Evolutionary conservation across 83 land plant genomes (phyloP).

Genomic region (Picea abies): DNA sequence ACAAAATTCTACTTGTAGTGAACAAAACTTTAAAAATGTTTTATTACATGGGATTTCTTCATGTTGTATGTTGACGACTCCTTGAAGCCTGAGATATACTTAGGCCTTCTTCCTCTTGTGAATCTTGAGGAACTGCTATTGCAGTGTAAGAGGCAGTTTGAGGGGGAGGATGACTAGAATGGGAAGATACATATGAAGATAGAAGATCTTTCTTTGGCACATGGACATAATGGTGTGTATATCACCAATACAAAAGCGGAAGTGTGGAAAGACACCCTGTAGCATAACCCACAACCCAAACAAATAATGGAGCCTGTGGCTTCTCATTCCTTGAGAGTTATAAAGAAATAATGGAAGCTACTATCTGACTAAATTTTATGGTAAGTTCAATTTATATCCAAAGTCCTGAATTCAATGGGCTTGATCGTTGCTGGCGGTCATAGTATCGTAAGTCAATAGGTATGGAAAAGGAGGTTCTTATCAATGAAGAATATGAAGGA

Average conservation of each 20-base stretch:
- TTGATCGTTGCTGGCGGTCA: too few species aligned
- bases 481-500: constrained; percentile 19
- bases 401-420: too few species aligned
- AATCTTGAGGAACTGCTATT: neutral
- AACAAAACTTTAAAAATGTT: neutral
- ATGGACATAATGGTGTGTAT: constrained; percentile 19
- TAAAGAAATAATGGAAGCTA: constrained; percentile 65
- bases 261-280: constrained; percentile 70
- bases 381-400: too few species aligned
- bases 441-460: neutral
- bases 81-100: constrained; percentile 11
- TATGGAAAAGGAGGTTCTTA: constrained; percentile 32
- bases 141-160: neutral
- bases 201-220: too few species aligned
- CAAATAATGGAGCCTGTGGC: constrained; percentile 59
- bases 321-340: constrained; percentile 65
- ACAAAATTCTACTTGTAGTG: neutral
- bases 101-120: neutral
- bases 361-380: neutral
- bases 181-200: too few species aligned
- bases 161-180: constrained; percentile 16
- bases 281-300: constrained; percentile 16
- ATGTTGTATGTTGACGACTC: neutral
- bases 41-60: constrained; percentile 7
- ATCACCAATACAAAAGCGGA: constrained; percentile 83